phyloP scores from a whole-genome alignment of 352 stramenopile species.

The Globisporangium paddicum region DNA sequence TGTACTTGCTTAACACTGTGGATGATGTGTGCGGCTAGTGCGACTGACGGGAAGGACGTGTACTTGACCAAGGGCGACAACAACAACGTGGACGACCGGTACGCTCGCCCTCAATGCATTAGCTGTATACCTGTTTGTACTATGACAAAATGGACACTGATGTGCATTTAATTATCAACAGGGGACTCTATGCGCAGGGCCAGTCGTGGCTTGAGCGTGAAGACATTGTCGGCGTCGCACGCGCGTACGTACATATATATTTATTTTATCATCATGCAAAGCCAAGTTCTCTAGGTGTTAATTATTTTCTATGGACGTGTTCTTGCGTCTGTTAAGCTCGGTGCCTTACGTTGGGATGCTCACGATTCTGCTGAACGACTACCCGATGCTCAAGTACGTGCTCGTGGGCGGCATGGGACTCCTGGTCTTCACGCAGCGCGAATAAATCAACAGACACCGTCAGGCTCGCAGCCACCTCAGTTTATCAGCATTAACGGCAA shows the following conservation, averaged over 20 bases:
- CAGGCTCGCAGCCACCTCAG: background rate
- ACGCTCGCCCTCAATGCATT: conserved; percentile 2
- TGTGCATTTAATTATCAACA: conserved; percentile 4
- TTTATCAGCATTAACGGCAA: background rate
- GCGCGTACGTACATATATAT: conserved; percentile 54
- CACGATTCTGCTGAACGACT: conserved; percentile 99
- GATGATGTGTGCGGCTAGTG: conserved; percentile 22
- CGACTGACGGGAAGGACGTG: conserved; percentile 87
- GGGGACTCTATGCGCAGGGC: conserved; percentile 95
- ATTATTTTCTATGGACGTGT: background rate
- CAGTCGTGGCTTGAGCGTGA: conserved; percentile 98
- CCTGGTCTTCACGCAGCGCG: conserved; percentile 77
- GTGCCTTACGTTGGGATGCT: conserved; percentile 98
- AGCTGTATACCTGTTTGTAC: background rate
- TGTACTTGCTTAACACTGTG: background rate
- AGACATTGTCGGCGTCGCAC: conserved; percentile 96
- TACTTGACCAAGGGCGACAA: conserved; percentile 99
- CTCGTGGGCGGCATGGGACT: conserved; percentile 76
- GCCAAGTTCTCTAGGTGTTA: too few species aligned
- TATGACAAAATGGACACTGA: background rate
- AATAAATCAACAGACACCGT: conserved; percentile 32
- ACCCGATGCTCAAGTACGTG: conserved; percentile 94
- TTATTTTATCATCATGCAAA: background rate
- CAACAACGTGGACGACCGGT: conserved; percentile 98
- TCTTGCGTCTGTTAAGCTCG: conserved; percentile 48